phyloP scores from a whole-genome alignment of 257 asterid genomes.

The Cinchona pubescens region DNA sequence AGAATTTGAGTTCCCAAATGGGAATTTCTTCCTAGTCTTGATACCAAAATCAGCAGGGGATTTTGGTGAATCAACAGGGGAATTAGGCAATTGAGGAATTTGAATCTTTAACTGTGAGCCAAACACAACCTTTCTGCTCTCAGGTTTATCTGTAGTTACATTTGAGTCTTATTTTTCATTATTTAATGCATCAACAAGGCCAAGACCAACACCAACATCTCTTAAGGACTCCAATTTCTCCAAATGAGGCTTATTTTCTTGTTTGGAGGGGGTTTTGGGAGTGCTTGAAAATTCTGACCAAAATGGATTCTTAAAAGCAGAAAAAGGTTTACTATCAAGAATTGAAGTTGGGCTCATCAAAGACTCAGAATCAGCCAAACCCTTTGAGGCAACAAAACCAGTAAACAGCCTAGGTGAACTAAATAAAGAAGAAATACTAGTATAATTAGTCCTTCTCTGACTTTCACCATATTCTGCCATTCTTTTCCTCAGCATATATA shows the following conservation, averaged over 20 bases:
- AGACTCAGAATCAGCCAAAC: constrained; percentile 48
- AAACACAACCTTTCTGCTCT: constrained; percentile 53
- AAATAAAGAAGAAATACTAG: constrained; percentile 52
- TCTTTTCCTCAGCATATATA: constrained; percentile 27
- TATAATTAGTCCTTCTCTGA: constrained; percentile 36
- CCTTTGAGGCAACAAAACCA: constrained; percentile 43
- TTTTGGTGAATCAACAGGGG: constrained; percentile 50
- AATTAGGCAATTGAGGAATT: constrained; percentile 47
- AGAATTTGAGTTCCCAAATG: constrained; percentile 42
- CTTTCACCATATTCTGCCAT: constrained; percentile 60
- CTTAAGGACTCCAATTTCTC: constrained; percentile 46
- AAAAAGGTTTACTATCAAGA: constrained; percentile 53
- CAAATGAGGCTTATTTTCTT: constrained; percentile 43
- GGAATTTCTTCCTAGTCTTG: constrained; percentile 62
- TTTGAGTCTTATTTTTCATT: constrained; percentile 47
- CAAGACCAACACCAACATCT: constrained; percentile 52
- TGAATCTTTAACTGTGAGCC: constrained; percentile 83
- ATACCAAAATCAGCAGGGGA: constrained; percentile 75
- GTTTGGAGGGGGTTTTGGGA: constrained; percentile 42
- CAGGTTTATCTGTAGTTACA: constrained; percentile 28
- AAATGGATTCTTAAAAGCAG: constrained; percentile 44
- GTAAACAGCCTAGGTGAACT: constrained; percentile 62
- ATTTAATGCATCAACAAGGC: constrained; percentile 57
- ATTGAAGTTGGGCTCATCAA: constrained; percentile 73
- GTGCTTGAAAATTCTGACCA: constrained; percentile 40